phyloP scores from a whole-genome alignment of 2,329 filamentous ascomycete species.

The Colletotrichum paranaense region DNA sequence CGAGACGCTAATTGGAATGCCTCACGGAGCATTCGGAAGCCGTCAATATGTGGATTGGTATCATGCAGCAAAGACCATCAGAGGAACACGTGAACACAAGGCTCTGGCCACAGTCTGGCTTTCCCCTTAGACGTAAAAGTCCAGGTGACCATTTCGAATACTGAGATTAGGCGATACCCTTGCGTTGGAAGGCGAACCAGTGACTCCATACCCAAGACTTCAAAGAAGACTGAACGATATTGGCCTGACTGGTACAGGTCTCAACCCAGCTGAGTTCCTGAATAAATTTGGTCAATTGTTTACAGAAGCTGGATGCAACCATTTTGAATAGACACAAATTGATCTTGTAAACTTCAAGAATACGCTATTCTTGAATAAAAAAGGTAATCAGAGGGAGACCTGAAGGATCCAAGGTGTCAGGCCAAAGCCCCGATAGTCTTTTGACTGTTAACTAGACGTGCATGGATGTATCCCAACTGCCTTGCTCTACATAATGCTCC shows the following conservation, averaged over 20 bases:
- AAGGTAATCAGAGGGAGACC: no score
- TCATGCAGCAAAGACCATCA: not conserved
- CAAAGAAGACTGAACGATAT: not conserved
- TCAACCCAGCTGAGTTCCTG: no score
- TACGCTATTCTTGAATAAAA: no score
- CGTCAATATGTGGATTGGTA: not conserved
- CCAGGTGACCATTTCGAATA: not conserved
- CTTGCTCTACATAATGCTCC: not conserved
- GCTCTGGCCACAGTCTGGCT: not conserved
- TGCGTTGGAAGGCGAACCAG: not conserved
- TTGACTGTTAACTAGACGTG: not conserved
- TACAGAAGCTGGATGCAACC: no score
- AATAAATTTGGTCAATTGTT: no score
- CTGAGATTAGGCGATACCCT: not conserved
- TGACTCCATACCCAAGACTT: no score
- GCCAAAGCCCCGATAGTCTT: not conserved
- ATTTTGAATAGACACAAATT: no score
- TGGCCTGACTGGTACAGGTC: no score
- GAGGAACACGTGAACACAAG: not conserved
- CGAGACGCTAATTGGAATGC: no score
- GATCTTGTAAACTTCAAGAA: no score
- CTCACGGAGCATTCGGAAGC: no score
- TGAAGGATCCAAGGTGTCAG: no score
- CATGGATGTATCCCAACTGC: not conserved
- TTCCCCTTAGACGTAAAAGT: rapidly evolving